phyloP scores from a whole-genome alignment of 2,329 filamentous ascomycete genomes.

The Chalara sp. region DNA sequence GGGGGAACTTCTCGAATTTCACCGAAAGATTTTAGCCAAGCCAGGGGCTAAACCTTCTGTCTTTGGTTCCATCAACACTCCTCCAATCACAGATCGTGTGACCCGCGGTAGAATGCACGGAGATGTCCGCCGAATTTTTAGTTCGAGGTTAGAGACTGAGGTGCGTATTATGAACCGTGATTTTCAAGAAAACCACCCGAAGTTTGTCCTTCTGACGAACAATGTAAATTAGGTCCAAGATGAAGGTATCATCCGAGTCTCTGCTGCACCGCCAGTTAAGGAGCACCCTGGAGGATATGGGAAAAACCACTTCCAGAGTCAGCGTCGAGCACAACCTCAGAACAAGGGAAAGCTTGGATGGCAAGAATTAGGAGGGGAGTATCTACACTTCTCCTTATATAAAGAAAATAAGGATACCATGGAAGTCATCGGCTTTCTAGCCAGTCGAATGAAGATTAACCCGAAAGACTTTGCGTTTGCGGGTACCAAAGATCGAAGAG shows the following conservation, averaged over 20 bases:
- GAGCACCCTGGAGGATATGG: slow-evolving; percentile 3
- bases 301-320: slow-evolving; percentile 10
- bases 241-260: slow-evolving; percentile 52
- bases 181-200: no score
- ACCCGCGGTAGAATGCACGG: slow-evolving; percentile 54
- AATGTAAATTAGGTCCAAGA: slow-evolving; percentile 16
- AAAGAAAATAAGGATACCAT: slow-evolving; percentile 66
- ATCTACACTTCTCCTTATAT: slow-evolving; percentile 68
- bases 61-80: slow-evolving; percentile 45
- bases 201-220: background rate
- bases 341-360: slow-evolving; percentile 42
- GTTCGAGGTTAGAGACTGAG: slow-evolving; percentile 53
- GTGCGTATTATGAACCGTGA: slow-evolving; percentile 34
- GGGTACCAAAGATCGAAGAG: slow-evolving; percentile 66
- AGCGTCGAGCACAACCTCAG: slow-evolving; percentile 8
- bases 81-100: slow-evolving; percentile 52
- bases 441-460: slow-evolving; percentile 50
- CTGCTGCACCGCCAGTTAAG: slow-evolving; percentile 28
- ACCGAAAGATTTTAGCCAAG: slow-evolving; percentile 43
- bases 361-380: slow-evolving; percentile 61
- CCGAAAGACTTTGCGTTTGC: slow-evolving; percentile 59
- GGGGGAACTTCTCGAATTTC: slow-evolving; percentile 45
- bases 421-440: slow-evolving; percentile 57
- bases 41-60: slow-evolving; percentile 49
- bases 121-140: slow-evolving; percentile 54